Evolutionary conservation across 1,284 basidiomycete species (phyloP), one percentile per base, ranked within the genome.

Genomic region (Gymnopus androsaceus): DNA sequence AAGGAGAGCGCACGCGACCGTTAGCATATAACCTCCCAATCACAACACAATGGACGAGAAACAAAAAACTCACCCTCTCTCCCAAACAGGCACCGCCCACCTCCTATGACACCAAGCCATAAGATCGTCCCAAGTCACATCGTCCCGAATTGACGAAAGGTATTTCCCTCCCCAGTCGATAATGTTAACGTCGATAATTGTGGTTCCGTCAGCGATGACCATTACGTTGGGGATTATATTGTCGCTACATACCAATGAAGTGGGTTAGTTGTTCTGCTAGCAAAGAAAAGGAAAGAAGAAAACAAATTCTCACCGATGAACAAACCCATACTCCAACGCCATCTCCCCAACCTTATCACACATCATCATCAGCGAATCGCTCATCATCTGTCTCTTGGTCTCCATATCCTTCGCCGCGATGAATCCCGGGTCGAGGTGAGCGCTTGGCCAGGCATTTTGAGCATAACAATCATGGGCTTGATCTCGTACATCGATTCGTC

Each of bases 81-180:
- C 48, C 48, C 48, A 50, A 8, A 50, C 34, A 19, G 27, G 38
- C 11, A 50, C 34, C 2, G 48, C 48, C 48, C 48, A 50, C 14
- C 48, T 34, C 14, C 19, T 23, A 28, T 50, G 48, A 12, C 48
- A 50, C 48, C 48, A 50, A 4, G 23, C 48, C 48, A 50, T 50
- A 50, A 50, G 48, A 17, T 50, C 48, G 12, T 40, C 48, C 48
- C 48, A 50, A 27, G 48, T 38, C 21, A 50, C 48, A 50, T 40
- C 48, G 9, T 50, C 48, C 12, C n/a, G 11, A 15, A 50, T 50
- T 3, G 48, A 50, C 34, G 48, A 50, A 17, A 50, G 48, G 27
- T 38, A 50, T 36, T 38, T 50, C 30, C 48, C 48, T 38, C 48
- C 48, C 48, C 48, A 50, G 36, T 50, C 48, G 15, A 50, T 50